Base-by-base conservation (phyloP, 371 early-diverging fungal species). In the Zopfochytrium polystomum region DNA sequence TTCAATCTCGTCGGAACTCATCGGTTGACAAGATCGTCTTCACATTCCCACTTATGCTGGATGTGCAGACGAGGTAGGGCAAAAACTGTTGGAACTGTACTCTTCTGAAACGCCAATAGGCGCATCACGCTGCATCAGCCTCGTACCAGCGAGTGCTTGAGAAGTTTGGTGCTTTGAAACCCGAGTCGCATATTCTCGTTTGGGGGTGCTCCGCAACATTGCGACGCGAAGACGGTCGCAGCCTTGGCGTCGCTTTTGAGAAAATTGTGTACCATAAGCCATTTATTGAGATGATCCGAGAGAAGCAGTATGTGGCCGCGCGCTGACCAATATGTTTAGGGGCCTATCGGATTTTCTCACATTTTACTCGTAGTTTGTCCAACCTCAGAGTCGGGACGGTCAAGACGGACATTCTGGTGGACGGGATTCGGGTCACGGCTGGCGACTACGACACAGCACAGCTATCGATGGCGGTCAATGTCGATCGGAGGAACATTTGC, bases 71-170 rank as follows among this genome's bases (percentile, higher is more conserved):
- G 25, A 45, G 38, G 38, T 18, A 38, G 38, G 7, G n/a, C 6
- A 29, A 0, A 25, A 43, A 34, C 22, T 57, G 29, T 44, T 30
- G n/a, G 25, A 2, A 18, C 23, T 11, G 47, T 1, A 27, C 45
- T 49, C 27, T 57, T 34, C 44, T 32, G n/a, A 26, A 2, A n/a
- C 33, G 18, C 15, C 35, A 3, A 34, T 53, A 85, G 82, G 96
- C 94, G 0, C 96, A 96, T 62, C 96, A 96, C 66, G 90, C 92
- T 0, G 81, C 90, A 0, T 90, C 95, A 15, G 61, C 72, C 0
- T 79, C 86, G 1, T 96, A 95, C 63, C 47, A 53, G 7, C 75
- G 85, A 15, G 83, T 95, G 22, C 53, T 96, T 31, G 65, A 81
- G 1, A 82, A 92, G 68, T 92, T 96, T 63, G 75, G 79, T 3